Evolutionary conservation across 257 asterid genomes (phyloP).

Genomic region (Handroanthus guayacan): DNA sequence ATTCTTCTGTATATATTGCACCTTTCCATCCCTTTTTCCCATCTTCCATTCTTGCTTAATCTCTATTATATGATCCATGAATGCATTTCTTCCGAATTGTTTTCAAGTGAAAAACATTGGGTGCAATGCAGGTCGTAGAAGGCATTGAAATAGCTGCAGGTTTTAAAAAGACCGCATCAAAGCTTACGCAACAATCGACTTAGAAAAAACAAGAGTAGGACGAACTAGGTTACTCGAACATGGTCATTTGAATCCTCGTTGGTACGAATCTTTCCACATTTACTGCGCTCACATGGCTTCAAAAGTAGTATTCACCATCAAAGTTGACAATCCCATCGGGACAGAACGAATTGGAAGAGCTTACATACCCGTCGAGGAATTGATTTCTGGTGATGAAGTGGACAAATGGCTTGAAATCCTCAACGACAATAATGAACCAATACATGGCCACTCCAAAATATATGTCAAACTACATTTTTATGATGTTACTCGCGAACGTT

Average conservation of each 20-base stretch:
- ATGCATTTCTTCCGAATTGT: neutral
- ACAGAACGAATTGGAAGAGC: slow-evolving; percentile 40
- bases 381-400: slow-evolving; percentile 29
- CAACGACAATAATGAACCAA: slow-evolving; percentile 24
- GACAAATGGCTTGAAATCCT: slow-evolving; percentile 40
- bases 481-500: slow-evolving; percentile 42
- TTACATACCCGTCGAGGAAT: slow-evolving; percentile 26
- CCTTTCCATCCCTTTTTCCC: neutral
- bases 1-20: neutral
- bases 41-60: no score
- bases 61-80: no score
- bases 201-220: slow-evolving; percentile 41
- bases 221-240: slow-evolving; percentile 36
- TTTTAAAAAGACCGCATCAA: slow-evolving; percentile 30
- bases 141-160: slow-evolving; percentile 42
- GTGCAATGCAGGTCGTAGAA: slow-evolving; percentile 35
- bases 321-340: slow-evolving; percentile 44
- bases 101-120: neutral
- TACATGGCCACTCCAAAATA: slow-evolving; percentile 36
- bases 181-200: slow-evolving; percentile 43
- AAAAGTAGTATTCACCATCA: slow-evolving; percentile 37
- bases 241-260: slow-evolving; percentile 41
- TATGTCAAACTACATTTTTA: slow-evolving; percentile 42
- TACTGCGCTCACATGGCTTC: slow-evolving; percentile 49
- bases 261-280: slow-evolving; percentile 49